A percentile compares a stretch with the other conserved stretches of the same genome.
These are phyloP conservation scores for Sorghum bicolor DNA, from an alignment of 176 grass and related monocot genomes.

Conservation along the genomic window DNA sequence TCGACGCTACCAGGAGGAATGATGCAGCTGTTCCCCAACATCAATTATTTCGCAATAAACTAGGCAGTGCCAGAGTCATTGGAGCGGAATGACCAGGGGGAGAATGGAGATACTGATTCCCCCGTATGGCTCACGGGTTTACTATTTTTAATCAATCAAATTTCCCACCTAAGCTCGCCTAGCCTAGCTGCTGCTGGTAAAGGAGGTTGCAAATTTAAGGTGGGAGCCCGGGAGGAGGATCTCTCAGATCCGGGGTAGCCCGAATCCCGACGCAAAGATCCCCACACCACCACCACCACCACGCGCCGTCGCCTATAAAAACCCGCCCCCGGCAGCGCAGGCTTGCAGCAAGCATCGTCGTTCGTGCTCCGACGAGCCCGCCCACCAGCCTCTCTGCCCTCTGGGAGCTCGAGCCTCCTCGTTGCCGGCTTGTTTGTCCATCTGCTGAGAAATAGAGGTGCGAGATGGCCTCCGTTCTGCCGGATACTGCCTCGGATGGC, in stretches of 20 bases:
- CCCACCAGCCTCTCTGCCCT: background rate
- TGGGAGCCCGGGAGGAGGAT: no score
- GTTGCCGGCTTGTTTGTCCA: background rate
- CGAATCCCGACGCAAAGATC: constrained; percentile 36
- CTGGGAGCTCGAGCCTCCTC: constrained; percentile 20
- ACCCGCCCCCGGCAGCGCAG: background rate
- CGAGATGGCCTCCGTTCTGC: constrained; percentile 52
- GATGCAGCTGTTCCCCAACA: no score
- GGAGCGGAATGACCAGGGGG: background rate
- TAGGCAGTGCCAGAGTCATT: constrained; percentile 19
- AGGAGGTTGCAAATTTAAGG: no score
- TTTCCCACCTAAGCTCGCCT: background rate
- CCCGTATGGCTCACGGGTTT: constrained; percentile 25
- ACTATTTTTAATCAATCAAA: background rate
- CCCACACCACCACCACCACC: background rate
- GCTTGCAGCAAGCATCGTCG: background rate
- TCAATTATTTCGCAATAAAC: background rate
- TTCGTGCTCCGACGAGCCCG: background rate
- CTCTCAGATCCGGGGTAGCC: background rate
- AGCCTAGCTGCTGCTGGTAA: background rate
- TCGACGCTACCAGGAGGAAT: no score
- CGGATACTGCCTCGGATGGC: constrained; percentile 36
- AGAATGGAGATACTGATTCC: constrained; percentile 31
- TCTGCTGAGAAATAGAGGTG: background rate
- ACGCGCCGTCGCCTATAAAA: constrained; percentile 35